These are phyloP conservation scores for Rickenella mellea DNA, from an alignment of 768 basidiomycete species.

Conservation along the genomic window DNA sequence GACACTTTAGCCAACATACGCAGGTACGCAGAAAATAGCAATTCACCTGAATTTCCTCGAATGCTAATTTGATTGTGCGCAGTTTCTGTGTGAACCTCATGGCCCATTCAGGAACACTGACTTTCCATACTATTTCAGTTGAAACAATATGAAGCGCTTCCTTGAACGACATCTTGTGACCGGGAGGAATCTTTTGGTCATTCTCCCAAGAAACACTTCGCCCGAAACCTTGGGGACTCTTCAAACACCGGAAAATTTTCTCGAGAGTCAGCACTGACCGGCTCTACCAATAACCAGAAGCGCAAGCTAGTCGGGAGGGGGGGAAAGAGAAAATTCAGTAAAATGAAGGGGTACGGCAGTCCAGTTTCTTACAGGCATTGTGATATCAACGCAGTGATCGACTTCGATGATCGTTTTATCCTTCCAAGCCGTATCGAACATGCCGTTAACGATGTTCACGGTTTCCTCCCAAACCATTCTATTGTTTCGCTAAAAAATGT, in stretches of 20 bases:
- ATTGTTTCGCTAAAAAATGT: slow-evolving; percentile 19
- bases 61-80: slow-evolving; percentile 13
- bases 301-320: slow-evolving; percentile 30
- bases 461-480: slow-evolving; percentile 40
- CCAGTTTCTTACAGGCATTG: slow-evolving; percentile 33
- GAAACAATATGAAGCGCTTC: slow-evolving; percentile 20
- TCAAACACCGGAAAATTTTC: neutral
- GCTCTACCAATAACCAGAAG: slow-evolving; percentile 48
- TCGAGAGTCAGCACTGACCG: slow-evolving; percentile 20
- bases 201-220: slow-evolving; percentile 39
- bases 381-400: slow-evolving; percentile 42
- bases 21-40: too few species aligned
- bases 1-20: neutral
- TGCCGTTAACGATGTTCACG: slow-evolving; percentile 29
- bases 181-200: slow-evolving; percentile 26
- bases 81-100: slow-evolving; percentile 14
- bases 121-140: slow-evolving; percentile 13
- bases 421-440: slow-evolving; percentile 41
- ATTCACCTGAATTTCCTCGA: slow-evolving; percentile 21
- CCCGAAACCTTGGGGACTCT: slow-evolving; percentile 35
- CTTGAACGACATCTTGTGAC: slow-evolving; percentile 28
- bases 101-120: slow-evolving; percentile 17
- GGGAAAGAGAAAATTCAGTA: neutral
- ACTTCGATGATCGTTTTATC: slow-evolving; percentile 27
- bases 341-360: neutral